Evolutionary conservation across 805 yeast genomes (phyloP).

Genomic region (Lipomyces japonicus): DNA sequence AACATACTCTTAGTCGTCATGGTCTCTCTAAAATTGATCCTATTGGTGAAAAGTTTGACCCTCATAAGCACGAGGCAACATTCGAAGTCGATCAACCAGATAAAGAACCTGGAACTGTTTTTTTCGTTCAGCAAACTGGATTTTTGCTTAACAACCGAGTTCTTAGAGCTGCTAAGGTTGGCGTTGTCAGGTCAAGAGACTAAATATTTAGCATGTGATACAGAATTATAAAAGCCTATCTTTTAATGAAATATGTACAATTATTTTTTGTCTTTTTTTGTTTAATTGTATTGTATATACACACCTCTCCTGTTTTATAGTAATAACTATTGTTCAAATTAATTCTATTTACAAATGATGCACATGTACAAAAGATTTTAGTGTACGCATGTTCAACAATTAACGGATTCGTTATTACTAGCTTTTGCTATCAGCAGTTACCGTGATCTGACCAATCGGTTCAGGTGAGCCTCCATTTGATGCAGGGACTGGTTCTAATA

Average conservation of each 20-base stretch:
- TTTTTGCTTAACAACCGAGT: slow-evolving; percentile 82
- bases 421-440: too few species aligned
- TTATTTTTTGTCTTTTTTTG: background rate
- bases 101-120: slow-evolving; percentile 87
- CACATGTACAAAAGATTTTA: too few species aligned
- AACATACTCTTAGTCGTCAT: slow-evolving; percentile 73
- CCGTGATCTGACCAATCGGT: background rate
- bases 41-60: slow-evolving; percentile 79
- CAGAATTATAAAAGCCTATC: slow-evolving; percentile 14
- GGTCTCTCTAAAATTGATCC: slow-evolving; percentile 82
- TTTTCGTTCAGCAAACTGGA: slow-evolving; percentile 89
- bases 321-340: too few species aligned
- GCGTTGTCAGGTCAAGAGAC: slow-evolving; percentile 60
- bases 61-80: slow-evolving; percentile 88
- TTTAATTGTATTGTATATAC: background rate
- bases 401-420: too few species aligned
- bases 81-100: slow-evolving; percentile 83
- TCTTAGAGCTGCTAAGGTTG: slow-evolving; percentile 93
- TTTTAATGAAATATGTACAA: background rate
- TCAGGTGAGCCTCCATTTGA: background rate
- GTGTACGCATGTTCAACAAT: too few species aligned
- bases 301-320: too few species aligned
- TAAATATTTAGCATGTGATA: slow-evolving; percentile 37
- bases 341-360: too few species aligned
- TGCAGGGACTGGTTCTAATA: background rate